phyloP scores from a whole-genome alignment of 305 asterid genomes.

The Fraxinus greggii region DNA sequence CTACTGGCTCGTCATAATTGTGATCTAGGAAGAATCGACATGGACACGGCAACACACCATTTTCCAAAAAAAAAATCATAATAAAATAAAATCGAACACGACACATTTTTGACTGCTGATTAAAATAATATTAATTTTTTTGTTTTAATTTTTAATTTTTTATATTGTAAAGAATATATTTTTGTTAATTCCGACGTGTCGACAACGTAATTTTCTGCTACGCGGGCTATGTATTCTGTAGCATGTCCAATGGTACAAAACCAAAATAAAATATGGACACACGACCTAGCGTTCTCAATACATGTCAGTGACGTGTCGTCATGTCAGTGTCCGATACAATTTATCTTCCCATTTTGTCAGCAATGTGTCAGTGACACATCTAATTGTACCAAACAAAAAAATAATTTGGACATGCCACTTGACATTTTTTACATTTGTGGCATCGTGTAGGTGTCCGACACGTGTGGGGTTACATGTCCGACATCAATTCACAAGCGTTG shows the following conservation, averaged over 20 bases:
- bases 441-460: neutral
- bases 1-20: neutral
- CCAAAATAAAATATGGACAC: neutral
- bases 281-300: neutral
- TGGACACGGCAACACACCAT: neutral
- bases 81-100: neutral
- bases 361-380: neutral
- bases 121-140: neutral
- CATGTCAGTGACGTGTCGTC: neutral
- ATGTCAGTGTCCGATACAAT: neutral
- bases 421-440: neutral
- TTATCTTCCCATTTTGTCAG: neutral
- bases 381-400: neutral
- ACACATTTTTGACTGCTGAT: neutral
- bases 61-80: neutral
- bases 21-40: neutral
- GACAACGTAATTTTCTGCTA: neutral
- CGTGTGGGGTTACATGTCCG: neutral
- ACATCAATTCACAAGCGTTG: neutral
- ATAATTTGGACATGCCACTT: neutral
- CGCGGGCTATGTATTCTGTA: neutral
- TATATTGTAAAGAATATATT: neutral
- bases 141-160: neutral
- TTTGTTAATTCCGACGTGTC: neutral
- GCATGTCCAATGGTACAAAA: neutral